These are phyloP conservation scores for Cladosporium sp. DNA, from an alignment of 2,329 filamentous ascomycete genomes.

Conservation along the genomic window DNA sequence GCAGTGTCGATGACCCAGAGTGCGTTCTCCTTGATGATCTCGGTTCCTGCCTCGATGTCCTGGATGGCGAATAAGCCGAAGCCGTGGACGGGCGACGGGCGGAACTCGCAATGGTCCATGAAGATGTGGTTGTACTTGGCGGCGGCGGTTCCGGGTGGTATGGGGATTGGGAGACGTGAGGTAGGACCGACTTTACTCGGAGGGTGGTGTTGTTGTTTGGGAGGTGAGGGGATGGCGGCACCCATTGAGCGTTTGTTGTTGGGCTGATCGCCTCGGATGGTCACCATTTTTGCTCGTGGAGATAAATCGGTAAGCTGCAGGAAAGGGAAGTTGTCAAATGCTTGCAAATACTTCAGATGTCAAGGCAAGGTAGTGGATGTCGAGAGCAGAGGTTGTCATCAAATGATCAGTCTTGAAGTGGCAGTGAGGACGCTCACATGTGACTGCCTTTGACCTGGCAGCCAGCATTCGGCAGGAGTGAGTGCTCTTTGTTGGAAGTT, in stretches of 20 bases:
- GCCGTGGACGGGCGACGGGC: background rate
- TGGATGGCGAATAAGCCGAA: slow-evolving; percentile 8
- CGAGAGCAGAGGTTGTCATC: background rate
- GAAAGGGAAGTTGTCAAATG: background rate
- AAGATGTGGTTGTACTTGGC: background rate
- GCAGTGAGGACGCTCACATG: background rate
- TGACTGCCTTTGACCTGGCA: background rate
- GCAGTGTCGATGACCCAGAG: slow-evolving; percentile 2
- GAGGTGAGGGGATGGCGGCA: background rate
- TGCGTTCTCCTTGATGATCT: slow-evolving; percentile 4
- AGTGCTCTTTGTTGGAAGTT: background rate
- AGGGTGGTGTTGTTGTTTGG: background rate
- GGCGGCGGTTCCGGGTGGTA: background rate
- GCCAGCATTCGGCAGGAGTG: background rate
- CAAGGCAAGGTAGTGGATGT: background rate
- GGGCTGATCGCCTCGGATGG: background rate
- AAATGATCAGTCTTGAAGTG: background rate
- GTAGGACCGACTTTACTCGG: background rate
- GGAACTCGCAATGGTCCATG: slow-evolving; percentile 5
- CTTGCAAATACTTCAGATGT: background rate
- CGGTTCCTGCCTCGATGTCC: background rate
- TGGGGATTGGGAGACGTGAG: background rate
- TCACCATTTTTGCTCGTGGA: background rate
- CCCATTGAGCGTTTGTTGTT: background rate
- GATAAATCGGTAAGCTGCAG: background rate